These are phyloP conservation scores for Yamadazyma triangularis DNA, from an alignment of 1,139 yeast species.

Conservation along the genomic window DNA sequence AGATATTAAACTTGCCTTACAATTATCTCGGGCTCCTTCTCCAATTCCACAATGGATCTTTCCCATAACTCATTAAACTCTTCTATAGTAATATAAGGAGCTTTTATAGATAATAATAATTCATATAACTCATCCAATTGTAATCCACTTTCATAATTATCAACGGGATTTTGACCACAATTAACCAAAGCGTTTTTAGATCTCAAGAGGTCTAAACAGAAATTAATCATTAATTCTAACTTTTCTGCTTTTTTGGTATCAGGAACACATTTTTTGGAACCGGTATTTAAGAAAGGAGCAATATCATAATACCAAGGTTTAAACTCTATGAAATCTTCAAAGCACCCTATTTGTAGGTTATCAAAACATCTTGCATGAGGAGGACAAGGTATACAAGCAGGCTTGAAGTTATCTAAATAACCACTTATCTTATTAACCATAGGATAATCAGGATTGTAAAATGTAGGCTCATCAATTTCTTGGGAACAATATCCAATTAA, in stretches of 20 bases:
- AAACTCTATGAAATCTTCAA: conserved; percentile 42
- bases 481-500: conserved; percentile 67
- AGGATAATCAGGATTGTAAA: conserved; percentile 20
- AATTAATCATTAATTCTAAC: conserved; percentile 61
- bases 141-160: conserved; percentile 49
- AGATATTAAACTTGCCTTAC: conserved; percentile 83
- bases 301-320: conserved; percentile 53
- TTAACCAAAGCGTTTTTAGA: conserved; percentile 62
- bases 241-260: conserved; percentile 72
- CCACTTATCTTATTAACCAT: conserved; percentile 19
- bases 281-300: conserved; percentile 53
- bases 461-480: conserved; percentile 40
- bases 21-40: conserved; percentile 70
- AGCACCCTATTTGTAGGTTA: conserved; percentile 12
- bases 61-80: conserved; percentile 84
- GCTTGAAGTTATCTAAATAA: conserved; percentile 41
- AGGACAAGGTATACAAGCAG: conserved; percentile 76
- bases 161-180: conserved; percentile 47
- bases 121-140: conserved; percentile 52
- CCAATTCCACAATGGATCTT: conserved; percentile 59
- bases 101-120: conserved; percentile 52
- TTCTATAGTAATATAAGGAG: conserved; percentile 56
- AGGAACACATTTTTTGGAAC: conserved; percentile 56
- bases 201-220: conserved; percentile 63
- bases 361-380: conserved; percentile 64